Evolutionary conservation across 2,329 filamentous ascomycete genomes (phyloP), one percentile per base, ranked within the genome.

Genomic region (Stachybotrys echinatus): DNA sequence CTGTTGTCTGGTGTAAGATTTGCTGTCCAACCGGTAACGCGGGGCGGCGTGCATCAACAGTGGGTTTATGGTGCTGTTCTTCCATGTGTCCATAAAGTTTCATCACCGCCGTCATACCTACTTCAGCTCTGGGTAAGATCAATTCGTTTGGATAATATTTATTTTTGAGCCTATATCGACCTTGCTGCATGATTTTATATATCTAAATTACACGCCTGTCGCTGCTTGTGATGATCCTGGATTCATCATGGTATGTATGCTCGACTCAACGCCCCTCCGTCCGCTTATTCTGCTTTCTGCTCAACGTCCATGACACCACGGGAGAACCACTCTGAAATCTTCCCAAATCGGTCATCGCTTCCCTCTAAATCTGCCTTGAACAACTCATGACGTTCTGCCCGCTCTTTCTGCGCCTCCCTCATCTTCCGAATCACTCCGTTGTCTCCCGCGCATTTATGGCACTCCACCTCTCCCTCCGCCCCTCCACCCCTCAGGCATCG

Each of bases 301-400:
- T 62, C 75, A 22, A 77, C 80, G 52, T 72, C 69, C 91, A 97
- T 95, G 4, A 97, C 91, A 1, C 94, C 92, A 50, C 92, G 76
- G 1, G 92, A 92, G 75, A 96, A 97, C 82, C 94, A 99, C 64
- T 96, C 90, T 52, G 90, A 89, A 50, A 97, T 81, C 2, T 90
- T 92, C n/a, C 83, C 88, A 67, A 97, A 96, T 48, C 88, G 80
- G 68, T 96, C 92, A 38, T 84, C 83, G 49, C 88, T 89, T 55
- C 85, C 71, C 61, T 83, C 83, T 55, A 99, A 69, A 58, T 91
- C 90, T 52, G 87, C 82, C 67, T 83, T 80, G 73, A 99, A 99
- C 60, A 97, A 70, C 58, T 96, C 92, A 70, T 97, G 92, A 61
- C 90, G 81, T 56, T 86, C 87, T 0, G 89, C 88, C 46, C 88